Evolutionary conservation across 2,329 filamentous ascomycete species (phyloP), one percentile per base, ranked within the genome.

Genomic region (Macrophomina tecta): DNA sequence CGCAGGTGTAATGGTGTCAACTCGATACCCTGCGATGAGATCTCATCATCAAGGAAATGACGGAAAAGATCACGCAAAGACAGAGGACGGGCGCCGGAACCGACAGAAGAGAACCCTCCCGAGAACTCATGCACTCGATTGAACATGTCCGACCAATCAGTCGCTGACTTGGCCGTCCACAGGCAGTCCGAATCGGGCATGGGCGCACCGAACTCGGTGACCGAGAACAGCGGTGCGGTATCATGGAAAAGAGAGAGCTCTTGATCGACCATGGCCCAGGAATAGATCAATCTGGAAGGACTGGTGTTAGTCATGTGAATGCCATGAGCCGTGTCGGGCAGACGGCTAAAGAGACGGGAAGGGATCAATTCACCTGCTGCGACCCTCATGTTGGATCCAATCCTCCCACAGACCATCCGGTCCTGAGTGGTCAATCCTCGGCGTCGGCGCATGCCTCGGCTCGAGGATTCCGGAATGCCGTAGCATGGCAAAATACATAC

Each of bases 251-350:
- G 79, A 56, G 87, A 86, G 65, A 91, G 80, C 76, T 92, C 90
- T 72, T 91, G 89, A 73, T 92, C 90, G 30, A 90, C 84, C 86
- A 91, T 90, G 23, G 90, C 87, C 87, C 89, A 92, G 65, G 89
- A 90, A 77, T 92, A 91, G n/a, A 90, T 86, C 38, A 92, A 81
- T 70, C 89, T 90, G 56, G 6, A 49, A 40, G 12, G 55, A 49
- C 49, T 34, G 58, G 63, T 56, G 63, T 65, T 34, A 65, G 63
- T 56, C 63, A 65, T 52, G 63, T 65, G 52, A 55, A 6, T 1
- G 5, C 36, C 55, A 61, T 30, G 14, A 61, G 42, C 40, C 16
- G 23, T 61, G 42, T 42, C 42, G 42, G 23, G 14, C 14, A 12
- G 48, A 36, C 30, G 45, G 18, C 49, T 23, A 38, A 28, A 52